A percentile compares a stretch with the other conserved stretches of the same genome.
Evolutionary conservation across 441 rosid species (phyloP).

Genomic region (Pelargonium myrrhifolium): DNA sequence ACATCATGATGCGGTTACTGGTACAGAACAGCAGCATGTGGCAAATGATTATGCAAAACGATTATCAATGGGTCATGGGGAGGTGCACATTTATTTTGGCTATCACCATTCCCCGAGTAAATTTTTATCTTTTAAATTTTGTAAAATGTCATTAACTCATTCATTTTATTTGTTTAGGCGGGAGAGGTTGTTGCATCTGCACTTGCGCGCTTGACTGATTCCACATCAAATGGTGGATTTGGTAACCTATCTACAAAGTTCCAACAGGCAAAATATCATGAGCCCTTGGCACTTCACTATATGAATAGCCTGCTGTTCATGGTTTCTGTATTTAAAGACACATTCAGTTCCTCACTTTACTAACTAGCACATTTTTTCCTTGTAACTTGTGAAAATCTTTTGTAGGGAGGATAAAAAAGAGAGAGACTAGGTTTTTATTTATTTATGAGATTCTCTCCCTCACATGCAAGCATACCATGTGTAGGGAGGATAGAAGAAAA

Average conservation of each 20-base stretch:
- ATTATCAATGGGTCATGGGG: slow-evolving; percentile 71
- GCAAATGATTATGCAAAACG: slow-evolving; percentile 94
- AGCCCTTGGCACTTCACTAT: not conserved
- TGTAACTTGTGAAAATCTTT: not conserved
- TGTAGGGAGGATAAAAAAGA: too few species aligned
- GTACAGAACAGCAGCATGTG: slow-evolving; percentile 92
- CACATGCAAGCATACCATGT: too few species aligned
- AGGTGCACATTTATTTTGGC: slow-evolving; percentile 39
- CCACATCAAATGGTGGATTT: slow-evolving; percentile 29
- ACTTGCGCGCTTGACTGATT: slow-evolving; percentile 60
- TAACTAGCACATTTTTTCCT: not conserved
- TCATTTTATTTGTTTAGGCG: slow-evolving; percentile 46
- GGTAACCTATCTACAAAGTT: slow-evolving; percentile 38
- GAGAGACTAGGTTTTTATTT: too few species aligned
- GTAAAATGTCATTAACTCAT: slow-evolving; percentile 1
- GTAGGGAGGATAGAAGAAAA: too few species aligned
- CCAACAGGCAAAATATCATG: slow-evolving; percentile 56
- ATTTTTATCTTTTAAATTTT: slow-evolving; percentile 13
- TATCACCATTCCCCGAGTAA: slow-evolving; percentile 10
- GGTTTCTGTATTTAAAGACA: not conserved
- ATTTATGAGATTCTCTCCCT: too few species aligned
- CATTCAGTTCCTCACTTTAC: not conserved
- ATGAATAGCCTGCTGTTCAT: not conserved
- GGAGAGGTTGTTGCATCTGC: slow-evolving; percentile 77
- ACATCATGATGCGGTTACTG: slow-evolving; percentile 96